Percentiles rank a stretch among this genome's conserved stretches.
Evolutionary conservation across 164 flowering plant genomes (phyloP).

Genomic region (Vitis rupestris): DNA sequence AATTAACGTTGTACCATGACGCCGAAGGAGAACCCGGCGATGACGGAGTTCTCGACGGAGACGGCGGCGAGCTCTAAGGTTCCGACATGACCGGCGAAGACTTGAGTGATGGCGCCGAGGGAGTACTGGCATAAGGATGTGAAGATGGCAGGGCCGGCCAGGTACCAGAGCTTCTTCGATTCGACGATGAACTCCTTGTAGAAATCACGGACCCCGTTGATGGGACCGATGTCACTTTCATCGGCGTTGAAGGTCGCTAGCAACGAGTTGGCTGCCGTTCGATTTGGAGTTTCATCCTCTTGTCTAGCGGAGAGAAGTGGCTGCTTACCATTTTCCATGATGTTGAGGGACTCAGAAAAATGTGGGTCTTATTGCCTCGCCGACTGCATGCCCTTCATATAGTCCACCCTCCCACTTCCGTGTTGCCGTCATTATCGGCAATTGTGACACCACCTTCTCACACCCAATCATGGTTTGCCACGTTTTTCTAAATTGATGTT

Average conservation of each 20-base stretch:
- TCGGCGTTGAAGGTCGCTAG: too few relatives aligned
- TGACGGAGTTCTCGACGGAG: slow-evolving; percentile 69
- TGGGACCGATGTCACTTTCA: slow-evolving; percentile 17
- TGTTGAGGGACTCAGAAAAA: not conserved
- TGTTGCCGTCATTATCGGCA: too few relatives aligned
- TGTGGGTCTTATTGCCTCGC: not conserved
- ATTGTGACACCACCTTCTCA: too few relatives aligned
- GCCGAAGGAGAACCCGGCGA: slow-evolving; percentile 70
- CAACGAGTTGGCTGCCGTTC: too few relatives aligned
- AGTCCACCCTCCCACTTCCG: too few relatives aligned
- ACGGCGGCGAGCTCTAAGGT: slow-evolving; percentile 67
- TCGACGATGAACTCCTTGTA: slow-evolving; percentile 36
- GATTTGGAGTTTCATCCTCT: not conserved
- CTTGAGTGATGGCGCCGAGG: slow-evolving; percentile 69
- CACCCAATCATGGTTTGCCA: too few relatives aligned
- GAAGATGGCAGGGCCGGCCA: slow-evolving; percentile 80
- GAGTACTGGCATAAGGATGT: slow-evolving; percentile 69
- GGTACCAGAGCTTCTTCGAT: slow-evolving; percentile 58
- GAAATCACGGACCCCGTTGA: slow-evolving; percentile 26
- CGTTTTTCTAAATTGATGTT: too few relatives aligned
- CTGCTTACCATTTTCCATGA: slow-evolving; percentile 12
- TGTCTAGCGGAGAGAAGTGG: slow-evolving; percentile 9
- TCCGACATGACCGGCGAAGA: slow-evolving; percentile 71
- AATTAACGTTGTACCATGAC: slow-evolving; percentile 34
- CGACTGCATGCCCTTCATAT: too few relatives aligned